Conservation (phyloP, 179 eudicot genomes). For the Nepenthes alata region DNA sequence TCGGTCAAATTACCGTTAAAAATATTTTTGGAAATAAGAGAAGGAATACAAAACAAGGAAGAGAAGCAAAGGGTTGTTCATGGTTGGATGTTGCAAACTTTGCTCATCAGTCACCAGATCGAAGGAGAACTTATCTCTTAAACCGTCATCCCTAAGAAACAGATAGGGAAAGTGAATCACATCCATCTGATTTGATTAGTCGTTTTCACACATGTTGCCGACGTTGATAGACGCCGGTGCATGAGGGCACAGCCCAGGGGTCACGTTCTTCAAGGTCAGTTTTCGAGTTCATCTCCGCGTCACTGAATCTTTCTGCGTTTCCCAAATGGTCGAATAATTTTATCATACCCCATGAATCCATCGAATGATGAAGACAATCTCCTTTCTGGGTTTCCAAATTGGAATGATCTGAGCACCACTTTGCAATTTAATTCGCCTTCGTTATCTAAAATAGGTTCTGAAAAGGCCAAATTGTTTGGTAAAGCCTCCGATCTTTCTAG, state of each 20-base stretch:
- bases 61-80: too few species aligned
- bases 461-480: constrained; percentile 18
- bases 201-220: constrained; percentile 19
- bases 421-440: constrained; percentile 27
- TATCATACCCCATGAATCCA: constrained; percentile 14
- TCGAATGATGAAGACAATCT: constrained; percentile 18
- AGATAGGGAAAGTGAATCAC: constrained; percentile 2
- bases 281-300: constrained; percentile 7
- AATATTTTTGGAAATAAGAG: too few species aligned
- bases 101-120: too few species aligned
- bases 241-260: constrained; percentile 4
- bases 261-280: constrained; percentile 27
- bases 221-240: constrained; percentile 19
- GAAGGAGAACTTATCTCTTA: neutral
- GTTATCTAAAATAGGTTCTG: constrained; percentile 14
- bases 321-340: constrained; percentile 6
- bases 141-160: neutral
- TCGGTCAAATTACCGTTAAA: too few species aligned
- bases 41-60: too few species aligned
- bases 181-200: constrained; percentile 23
- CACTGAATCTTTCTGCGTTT: constrained; percentile 18
- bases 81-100: too few species aligned
- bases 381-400: constrained; percentile 20
- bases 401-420: constrained; percentile 20
- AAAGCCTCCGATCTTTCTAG: constrained; percentile 19